phyloP scores from a whole-genome alignment of 1,284 basidiomycete species.

The Cutaneotrichosporon mucoides region DNA sequence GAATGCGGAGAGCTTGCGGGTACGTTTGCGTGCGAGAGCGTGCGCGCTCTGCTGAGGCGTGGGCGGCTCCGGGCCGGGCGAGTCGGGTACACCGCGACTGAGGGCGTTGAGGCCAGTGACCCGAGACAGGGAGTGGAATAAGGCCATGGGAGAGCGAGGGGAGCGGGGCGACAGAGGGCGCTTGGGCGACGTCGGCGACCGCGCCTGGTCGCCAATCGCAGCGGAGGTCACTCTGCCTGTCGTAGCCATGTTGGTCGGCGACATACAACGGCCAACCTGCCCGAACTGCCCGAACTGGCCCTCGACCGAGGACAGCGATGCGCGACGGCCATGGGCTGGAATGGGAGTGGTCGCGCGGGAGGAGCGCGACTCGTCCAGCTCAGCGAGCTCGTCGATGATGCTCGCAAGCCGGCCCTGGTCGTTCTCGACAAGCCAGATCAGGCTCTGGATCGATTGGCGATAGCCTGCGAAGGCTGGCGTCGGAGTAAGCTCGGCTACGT shows the following conservation, averaged over 20 bases:
- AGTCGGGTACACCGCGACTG: background rate
- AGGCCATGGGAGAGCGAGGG: background rate
- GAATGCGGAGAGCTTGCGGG: constrained; percentile 31
- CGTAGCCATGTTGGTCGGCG: no score
- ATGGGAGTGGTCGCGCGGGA: background rate
- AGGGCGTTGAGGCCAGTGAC: background rate
- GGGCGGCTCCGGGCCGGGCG: background rate
- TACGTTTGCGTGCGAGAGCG: constrained; percentile 3
- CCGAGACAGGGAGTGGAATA: no score
- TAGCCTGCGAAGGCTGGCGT: constrained; percentile 19
- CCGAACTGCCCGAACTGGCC: no score
- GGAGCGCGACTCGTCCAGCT: constrained; percentile 11
- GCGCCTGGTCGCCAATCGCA: background rate
- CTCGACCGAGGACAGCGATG: background rate
- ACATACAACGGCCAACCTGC: no score
- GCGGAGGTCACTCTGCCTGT: no score
- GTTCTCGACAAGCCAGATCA: constrained; percentile 34
- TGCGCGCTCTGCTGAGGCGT: background rate
- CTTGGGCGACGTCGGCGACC: background rate
- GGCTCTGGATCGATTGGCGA: constrained; percentile 25
- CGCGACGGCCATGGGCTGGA: background rate
- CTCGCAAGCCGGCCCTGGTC: constrained; percentile 25
- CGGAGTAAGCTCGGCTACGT: background rate
- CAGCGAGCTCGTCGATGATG: constrained; percentile 35
- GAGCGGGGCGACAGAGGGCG: background rate